A percentile compares a stretch with the other conserved stretches of the same genome.
These are phyloP conservation scores for Cladosporium austrohemisphaericum DNA, from an alignment of 2,329 filamentous ascomycete genomes.

Conservation along the genomic window DNA sequence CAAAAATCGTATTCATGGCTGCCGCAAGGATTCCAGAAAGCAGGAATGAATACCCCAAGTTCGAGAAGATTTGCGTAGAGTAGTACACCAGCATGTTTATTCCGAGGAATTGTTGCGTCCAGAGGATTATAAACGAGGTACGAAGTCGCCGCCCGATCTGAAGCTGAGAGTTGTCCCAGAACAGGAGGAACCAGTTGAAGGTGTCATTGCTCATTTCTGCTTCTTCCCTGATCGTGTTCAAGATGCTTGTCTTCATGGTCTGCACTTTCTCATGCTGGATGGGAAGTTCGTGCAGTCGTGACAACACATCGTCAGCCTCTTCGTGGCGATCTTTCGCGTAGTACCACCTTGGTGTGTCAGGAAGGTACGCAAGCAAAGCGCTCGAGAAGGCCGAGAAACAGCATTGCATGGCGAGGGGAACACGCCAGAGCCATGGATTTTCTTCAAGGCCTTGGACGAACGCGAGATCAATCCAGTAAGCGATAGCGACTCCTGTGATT, in stretches of 20 bases:
- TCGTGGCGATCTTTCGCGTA: constrained; percentile 24
- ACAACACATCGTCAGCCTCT: constrained; percentile 19
- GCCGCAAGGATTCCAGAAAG: constrained; percentile 27
- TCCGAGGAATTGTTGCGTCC: constrained; percentile 31
- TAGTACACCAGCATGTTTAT: constrained; percentile 35
- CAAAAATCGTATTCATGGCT: constrained; percentile 29
- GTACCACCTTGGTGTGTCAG: constrained; percentile 35
- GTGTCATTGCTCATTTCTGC: constrained; percentile 25
- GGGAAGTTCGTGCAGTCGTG: constrained; percentile 19
- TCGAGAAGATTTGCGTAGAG: constrained; percentile 30
- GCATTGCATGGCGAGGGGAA: constrained; percentile 33
- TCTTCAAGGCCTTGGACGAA: constrained; percentile 26
- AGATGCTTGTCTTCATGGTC: constrained; percentile 26
- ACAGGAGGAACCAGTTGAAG: constrained; percentile 28
- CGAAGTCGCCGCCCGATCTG: constrained; percentile 36
- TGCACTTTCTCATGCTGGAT: constrained; percentile 23
- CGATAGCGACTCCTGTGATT: constrained; percentile 27
- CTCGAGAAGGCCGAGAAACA: constrained; percentile 32
- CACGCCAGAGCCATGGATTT: constrained; percentile 30
- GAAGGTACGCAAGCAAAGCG: constrained; percentile 25
- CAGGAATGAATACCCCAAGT: constrained; percentile 28
- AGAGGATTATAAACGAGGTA: constrained; percentile 36
- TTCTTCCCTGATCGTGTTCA: constrained; percentile 29
- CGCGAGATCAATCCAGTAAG: constrained; percentile 29
- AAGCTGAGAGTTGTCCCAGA: constrained; percentile 38